Evolutionary conservation across 495 filamentous ascomycete species (phyloP), one percentile per base, ranked within the genome.

Genomic region (Parathielavia hyrcaniae): DNA sequence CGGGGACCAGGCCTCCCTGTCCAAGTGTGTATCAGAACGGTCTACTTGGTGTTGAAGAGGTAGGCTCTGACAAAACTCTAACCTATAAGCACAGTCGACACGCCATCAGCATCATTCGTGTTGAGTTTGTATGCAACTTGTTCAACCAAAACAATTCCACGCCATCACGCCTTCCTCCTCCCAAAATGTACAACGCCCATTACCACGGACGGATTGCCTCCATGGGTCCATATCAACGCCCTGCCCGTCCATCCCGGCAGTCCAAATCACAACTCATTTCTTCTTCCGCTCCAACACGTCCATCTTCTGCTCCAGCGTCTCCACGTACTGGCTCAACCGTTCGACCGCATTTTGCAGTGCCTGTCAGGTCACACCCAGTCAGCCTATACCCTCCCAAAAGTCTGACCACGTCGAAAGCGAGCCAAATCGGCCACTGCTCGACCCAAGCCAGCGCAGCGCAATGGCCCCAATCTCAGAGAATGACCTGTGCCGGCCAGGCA

Each of bases 331-430:
- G 72, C 91, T 89, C 67, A 97, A 81, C 68, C 88, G 83, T 63
- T 91, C 84, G 40, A 95, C 90, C 52, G 92, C 87, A 46, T 82
- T 77, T 81, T 97, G 93, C 54, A 98, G 79, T 61, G 87, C 83
- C 93, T 98, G 65, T 63, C 36, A 51, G n/a, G 40, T 56, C 38
- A 63, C 36, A 40, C 53, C 57, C 51, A 53, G 55, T 68, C 62
- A 57, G 43, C 55, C 22, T 50, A 20, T 22, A 30, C 23, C 53
- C 26, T 6, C 19, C 13, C n/a, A 12, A 4, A 8, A 9, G 38
- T 20, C 30, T 19, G 41, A 2, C 2, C 7, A 4, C 41, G 16
- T 19, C 16, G 4, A 11, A 11, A 13, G 3, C n/a, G 40, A 23
- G 40, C n/a, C 1, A 5, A 45, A 13, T 6, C 2, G 26, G 26